These are phyloP conservation scores for Alternaria sp. DNA, from an alignment of 2,329 filamentous ascomycete species.

Conservation along the genomic window DNA sequence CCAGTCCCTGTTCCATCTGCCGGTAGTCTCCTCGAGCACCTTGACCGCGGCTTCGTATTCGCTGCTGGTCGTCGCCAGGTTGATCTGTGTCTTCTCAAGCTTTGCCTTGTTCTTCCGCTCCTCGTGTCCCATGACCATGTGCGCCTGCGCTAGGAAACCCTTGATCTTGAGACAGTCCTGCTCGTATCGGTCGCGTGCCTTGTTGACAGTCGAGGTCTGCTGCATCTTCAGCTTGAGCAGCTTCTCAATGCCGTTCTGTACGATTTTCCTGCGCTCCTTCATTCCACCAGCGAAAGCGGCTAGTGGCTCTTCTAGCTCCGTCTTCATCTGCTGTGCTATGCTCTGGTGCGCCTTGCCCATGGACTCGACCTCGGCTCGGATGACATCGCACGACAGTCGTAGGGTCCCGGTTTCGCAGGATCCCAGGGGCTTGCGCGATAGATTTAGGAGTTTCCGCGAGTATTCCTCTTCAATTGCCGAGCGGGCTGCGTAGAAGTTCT, in stretches of 20 bases:
- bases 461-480: constrained; percentile 98
- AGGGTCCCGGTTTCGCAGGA: constrained; percentile 86
- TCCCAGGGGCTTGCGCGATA: constrained; percentile 87
- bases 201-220: constrained; percentile 90
- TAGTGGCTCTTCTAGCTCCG: constrained; percentile 91
- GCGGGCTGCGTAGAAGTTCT: constrained; percentile 87
- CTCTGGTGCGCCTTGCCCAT: constrained; percentile 93
- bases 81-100: constrained; percentile 97
- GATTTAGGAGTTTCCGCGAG: constrained; percentile 81
- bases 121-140: constrained; percentile 99
- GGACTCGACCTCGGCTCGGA: constrained; percentile 86
- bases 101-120: constrained; percentile 99
- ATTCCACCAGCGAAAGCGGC: constrained; percentile 90
- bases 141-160: constrained; percentile 95
- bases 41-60: constrained; percentile 96
- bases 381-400: constrained; percentile 81
- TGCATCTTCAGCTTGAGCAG: constrained; percentile 90
- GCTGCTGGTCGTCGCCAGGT: constrained; percentile 84
- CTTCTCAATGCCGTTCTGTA: constrained; percentile 93
- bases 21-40: constrained; percentile 90
- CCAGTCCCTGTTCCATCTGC: constrained; percentile 97
- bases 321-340: constrained; percentile 94
- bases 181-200: constrained; percentile 94
- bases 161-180: constrained; percentile 99
- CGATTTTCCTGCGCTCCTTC: constrained; percentile 96